Percentiles rank a stretch among this genome's conserved stretches.
Conservation (phyloP, 768 basidiomycete species). For the Tephrocybe sp. region DNA sequence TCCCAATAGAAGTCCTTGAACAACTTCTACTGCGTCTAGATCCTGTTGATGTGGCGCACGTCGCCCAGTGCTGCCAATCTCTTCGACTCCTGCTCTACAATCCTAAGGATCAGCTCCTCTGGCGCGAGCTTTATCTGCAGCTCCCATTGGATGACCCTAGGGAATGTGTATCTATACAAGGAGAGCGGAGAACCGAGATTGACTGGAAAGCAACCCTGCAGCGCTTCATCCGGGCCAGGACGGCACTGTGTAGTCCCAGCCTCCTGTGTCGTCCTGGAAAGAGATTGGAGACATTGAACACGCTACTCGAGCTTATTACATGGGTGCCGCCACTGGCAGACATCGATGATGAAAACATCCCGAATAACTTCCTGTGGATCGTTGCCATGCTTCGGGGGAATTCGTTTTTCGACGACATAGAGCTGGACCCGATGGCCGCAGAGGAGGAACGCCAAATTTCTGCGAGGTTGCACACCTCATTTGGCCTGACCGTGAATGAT, state of each 20-base stretch:
- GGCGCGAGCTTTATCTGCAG: conserved; percentile 65
- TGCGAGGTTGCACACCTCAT: conserved; percentile 54
- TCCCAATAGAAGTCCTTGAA: conserved; percentile 64
- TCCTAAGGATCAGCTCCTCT: conserved; percentile 47
- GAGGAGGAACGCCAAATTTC: conserved; percentile 45
- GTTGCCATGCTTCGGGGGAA: conserved; percentile 41
- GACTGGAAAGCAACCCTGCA: conserved; percentile 60
- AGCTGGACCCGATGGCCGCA: conserved; percentile 15
- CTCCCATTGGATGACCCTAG: conserved; percentile 68
- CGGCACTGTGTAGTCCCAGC: conserved; percentile 36
- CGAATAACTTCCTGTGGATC: conserved; percentile 55
- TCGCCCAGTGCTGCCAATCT: conserved; percentile 50
- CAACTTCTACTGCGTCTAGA: conserved; percentile 56
- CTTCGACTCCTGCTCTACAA: conserved; percentile 47
- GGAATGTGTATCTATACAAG: conserved; percentile 38
- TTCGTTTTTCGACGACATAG: conserved; percentile 41
- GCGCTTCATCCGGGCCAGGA: conserved; percentile 52
- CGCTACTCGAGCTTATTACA: conserved; percentile 49
- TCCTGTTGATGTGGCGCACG: conserved; percentile 56
- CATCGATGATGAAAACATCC: conserved; percentile 29
- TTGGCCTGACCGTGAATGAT: conserved; percentile 54
- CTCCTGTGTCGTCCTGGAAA: conserved; percentile 45
- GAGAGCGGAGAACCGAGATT: conserved; percentile 31
- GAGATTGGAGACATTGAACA: conserved; percentile 38
- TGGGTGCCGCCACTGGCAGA: conserved; percentile 36